These are phyloP conservation scores for Penicillium macrosclerotiorum DNA, from an alignment of 495 filamentous ascomycete species.

Conservation along the genomic window DNA sequence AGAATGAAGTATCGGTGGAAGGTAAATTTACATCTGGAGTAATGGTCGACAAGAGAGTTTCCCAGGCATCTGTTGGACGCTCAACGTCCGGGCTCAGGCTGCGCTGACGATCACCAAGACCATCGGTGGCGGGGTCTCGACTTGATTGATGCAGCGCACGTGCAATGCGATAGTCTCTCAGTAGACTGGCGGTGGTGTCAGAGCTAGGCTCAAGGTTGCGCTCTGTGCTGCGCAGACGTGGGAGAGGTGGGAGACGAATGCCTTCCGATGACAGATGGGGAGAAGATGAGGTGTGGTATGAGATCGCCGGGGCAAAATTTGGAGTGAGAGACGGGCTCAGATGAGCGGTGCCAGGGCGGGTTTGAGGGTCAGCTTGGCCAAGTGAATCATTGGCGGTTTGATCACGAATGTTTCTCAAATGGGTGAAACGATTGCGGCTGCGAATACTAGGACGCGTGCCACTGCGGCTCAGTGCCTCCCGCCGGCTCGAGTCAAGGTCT, in stretches of 20 bases:
- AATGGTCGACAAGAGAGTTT: slow-evolving; percentile 74
- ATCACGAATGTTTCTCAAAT: slow-evolving; percentile 34
- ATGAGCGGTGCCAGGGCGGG: not conserved
- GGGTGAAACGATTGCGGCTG: slow-evolving; percentile 29
- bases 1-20: slow-evolving; percentile 77
- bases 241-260: slow-evolving; percentile 23
- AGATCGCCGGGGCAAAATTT: slow-evolving; percentile 46
- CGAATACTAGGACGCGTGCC: slow-evolving; percentile 19
- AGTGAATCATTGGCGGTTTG: slow-evolving; percentile 24
- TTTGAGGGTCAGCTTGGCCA: slow-evolving; percentile 14
- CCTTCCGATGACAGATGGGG: slow-evolving; percentile 21
- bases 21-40: slow-evolving; percentile 77
- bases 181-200: not conserved
- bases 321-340: slow-evolving; percentile 34
- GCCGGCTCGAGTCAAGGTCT: slow-evolving; percentile 31
- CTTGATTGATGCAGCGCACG: slow-evolving; percentile 17
- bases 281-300: slow-evolving; percentile 27
- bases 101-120: slow-evolving; percentile 78
- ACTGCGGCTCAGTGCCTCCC: slow-evolving; percentile 22
- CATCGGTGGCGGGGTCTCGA: slow-evolving; percentile 52
- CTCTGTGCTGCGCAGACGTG: slow-evolving; percentile 23
- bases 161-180: slow-evolving; percentile 24
- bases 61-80: slow-evolving; percentile 62
- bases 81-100: slow-evolving; percentile 74
- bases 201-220: slow-evolving; percentile 10